Conservation (phyloP, 1,284 basidiomycete genomes). For the Ceraceosorus bombacis region DNA sequence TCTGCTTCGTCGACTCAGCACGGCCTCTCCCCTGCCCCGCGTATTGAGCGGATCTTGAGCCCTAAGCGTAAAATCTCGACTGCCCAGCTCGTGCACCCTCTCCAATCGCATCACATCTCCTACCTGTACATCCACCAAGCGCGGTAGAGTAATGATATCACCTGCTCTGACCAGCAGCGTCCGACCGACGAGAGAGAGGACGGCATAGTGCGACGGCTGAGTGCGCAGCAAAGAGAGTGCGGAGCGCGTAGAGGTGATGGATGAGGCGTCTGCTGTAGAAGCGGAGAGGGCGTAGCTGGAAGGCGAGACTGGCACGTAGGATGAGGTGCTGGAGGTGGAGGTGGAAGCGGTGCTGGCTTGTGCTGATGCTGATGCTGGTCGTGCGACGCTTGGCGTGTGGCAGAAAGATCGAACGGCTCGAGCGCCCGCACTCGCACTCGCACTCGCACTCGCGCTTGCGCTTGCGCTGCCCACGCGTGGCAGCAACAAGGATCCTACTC, state of each 20-base stretch:
- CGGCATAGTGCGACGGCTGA: constrained; percentile 54
- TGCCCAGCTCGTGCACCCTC: constrained; percentile 86
- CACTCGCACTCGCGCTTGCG: too few species aligned
- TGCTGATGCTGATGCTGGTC: too few species aligned
- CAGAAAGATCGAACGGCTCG: too few species aligned
- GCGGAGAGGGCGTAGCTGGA: too few species aligned
- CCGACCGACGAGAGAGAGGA: constrained; percentile 77
- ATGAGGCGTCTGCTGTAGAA: too few species aligned
- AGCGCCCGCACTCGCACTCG: too few species aligned
- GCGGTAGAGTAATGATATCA: constrained; percentile 85
- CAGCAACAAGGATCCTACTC: too few species aligned
- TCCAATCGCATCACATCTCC: constrained; percentile 78
- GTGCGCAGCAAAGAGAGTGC: constrained; percentile 7
- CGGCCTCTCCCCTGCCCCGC: constrained; percentile 14
- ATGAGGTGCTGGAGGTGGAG: too few species aligned
- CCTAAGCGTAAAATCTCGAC: constrained; percentile 84
- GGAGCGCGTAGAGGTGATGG: neutral
- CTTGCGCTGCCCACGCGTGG: too few species aligned
- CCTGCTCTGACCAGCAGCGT: constrained; percentile 80
- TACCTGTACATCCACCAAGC: constrained; percentile 60
- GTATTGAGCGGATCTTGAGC: constrained; percentile 46
- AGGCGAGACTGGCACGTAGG: too few species aligned
- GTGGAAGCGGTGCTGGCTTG: too few species aligned
- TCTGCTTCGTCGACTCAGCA: constrained; percentile 6
- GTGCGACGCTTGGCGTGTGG: too few species aligned